These are phyloP conservation scores for Nyctanthes arbortristis DNA, from an alignment of 257 asterid genomes.

Conservation along the genomic window DNA sequence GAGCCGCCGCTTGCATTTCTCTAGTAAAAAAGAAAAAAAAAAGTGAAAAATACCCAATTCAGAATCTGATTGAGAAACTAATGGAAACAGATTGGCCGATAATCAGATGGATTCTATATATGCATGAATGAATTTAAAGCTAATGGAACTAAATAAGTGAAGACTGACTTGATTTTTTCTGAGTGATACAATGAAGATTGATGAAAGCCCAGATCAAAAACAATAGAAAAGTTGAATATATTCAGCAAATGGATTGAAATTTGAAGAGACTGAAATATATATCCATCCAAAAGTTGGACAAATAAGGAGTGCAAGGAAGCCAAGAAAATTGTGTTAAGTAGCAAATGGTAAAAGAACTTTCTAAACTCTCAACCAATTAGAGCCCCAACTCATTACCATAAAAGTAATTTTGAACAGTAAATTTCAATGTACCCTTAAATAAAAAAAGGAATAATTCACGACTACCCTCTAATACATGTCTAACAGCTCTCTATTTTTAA, in stretches of 20 bases:
- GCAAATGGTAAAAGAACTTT: conserved; percentile 32
- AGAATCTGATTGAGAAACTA: conserved; percentile 24
- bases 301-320: conserved; percentile 32
- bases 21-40: conserved; percentile 30
- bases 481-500: no score
- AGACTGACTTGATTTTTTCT: conserved; percentile 23
- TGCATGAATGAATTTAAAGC: conserved; percentile 35
- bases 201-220: conserved; percentile 17
- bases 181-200: conserved; percentile 27
- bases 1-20: conserved; percentile 44
- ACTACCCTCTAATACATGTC: no score
- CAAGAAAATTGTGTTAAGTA: conserved; percentile 27
- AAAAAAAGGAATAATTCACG: no score
- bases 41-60: no score
- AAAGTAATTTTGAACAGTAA: not conserved
- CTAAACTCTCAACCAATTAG: not conserved
- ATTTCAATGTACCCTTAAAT: conserved; percentile 34
- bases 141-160: conserved; percentile 22
- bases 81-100: conserved; percentile 22
- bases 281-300: conserved; percentile 24
- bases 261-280: conserved; percentile 29
- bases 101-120: no score
- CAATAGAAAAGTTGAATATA: conserved; percentile 18
- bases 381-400: not conserved
- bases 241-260: conserved; percentile 39